Base-by-base conservation (phyloP, 108 stramenopile genomes). In the Phaeodactylum tricornutum region DNA sequence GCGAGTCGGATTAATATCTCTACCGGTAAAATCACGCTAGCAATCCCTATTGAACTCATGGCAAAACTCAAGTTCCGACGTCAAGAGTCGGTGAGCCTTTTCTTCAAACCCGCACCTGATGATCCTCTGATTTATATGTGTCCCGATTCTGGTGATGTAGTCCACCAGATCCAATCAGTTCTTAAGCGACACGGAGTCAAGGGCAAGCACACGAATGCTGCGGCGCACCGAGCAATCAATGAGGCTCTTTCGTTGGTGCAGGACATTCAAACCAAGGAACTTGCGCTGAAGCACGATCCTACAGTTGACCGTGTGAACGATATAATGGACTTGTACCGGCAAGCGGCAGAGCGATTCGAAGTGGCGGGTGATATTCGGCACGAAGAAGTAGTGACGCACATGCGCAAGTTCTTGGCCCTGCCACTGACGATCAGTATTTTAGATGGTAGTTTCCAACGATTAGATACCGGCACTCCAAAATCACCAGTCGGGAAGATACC, bases 111-210 rank as follows among this genome's bases (percentile, higher is more conserved):
- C 25, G 80, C 80, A 39, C 67, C 79, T 23, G 79, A 83, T 57
- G 90, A 92, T 62, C 85, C 84, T 2, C 61, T 92, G 28, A 84
- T 92, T 62, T 87, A 80, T 63, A 87, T 92, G 90, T 87, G 84
- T 61, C 82, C 76, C 15, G 81, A 84, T 44, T 80, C 78, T 43
- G 82, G 73, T 24, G 75, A 81, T 37, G 80, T 75, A 11, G 90
- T 92, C 22, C 72, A 84, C 42, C 84, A 92, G 37, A 84, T 92
- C 40, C 91, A 92, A 59, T 54, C 71, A 32, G 86, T 88, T 37
- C 56, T 92, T 59, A 85, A 88, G 59, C 53, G 71, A 29, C 81
- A 85, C 40, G 91, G 91, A 11, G 86, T 92, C 44, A 87, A 86
- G 59, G 91, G 90, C 14, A 93, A 93, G 45, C 91, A 93, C 58